Conservation (phyloP, 1,139 yeast species). For the Taiozyma sp. region DNA sequence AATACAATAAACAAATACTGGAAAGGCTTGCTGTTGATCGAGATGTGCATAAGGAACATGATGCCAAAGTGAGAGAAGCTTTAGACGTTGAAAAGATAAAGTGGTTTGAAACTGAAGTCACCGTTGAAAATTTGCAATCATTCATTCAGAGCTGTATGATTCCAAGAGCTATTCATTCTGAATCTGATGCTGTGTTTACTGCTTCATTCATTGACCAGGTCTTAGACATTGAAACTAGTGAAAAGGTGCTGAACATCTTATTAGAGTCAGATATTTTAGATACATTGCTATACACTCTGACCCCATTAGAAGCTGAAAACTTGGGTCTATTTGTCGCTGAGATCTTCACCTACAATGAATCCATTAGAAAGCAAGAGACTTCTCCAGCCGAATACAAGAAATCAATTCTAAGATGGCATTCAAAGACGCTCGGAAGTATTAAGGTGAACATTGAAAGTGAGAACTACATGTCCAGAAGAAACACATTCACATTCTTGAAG, state of each 20-base stretch:
- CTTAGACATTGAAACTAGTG: constrained; percentile 38
- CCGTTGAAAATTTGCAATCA: constrained; percentile 25
- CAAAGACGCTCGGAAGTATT: constrained; percentile 38
- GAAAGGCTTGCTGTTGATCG: constrained; percentile 26
- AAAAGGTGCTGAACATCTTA: constrained; percentile 43
- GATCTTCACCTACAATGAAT: constrained; percentile 41
- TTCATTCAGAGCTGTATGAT: constrained; percentile 64
- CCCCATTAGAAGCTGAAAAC: constrained; percentile 79
- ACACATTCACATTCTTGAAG: constrained; percentile 75
- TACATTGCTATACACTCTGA: constrained; percentile 63
- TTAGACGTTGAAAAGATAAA: constrained; percentile 29
- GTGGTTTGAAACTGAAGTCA: constrained; percentile 18
- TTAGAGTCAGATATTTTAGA: constrained; percentile 47
- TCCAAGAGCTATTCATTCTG: constrained; percentile 76
- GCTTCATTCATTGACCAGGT: constrained; percentile 55
- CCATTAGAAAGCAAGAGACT: constrained; percentile 16
- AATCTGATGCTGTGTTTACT: constrained; percentile 77
- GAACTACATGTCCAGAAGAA: constrained; percentile 79
- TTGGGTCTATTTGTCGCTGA: constrained; percentile 71
- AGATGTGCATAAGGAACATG: constrained; percentile 33
- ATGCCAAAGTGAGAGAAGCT: constrained; percentile 20
- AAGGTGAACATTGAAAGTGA: constrained; percentile 48
- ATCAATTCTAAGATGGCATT: constrained; percentile 53
- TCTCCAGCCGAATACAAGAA: constrained; percentile 35
- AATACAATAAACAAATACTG: constrained; percentile 27